Evolutionary conservation across 2,329 filamentous ascomycete species (phyloP).

Genomic region (Alternaria panax): DNA sequence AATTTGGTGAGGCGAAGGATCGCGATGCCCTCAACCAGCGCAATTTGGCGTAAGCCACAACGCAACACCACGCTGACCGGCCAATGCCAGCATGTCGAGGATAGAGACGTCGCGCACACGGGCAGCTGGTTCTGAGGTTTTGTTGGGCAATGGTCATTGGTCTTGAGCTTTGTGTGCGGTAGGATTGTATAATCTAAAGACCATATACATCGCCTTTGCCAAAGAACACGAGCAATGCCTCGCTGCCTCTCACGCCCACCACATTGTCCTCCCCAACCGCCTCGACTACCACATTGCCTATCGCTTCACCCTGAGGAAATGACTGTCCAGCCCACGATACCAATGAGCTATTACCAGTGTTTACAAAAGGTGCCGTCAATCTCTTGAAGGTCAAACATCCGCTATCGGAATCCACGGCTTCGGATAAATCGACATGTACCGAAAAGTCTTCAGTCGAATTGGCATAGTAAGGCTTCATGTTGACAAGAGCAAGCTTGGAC

Average conservation of each 20-base stretch:
- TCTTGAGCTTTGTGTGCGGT: too few species aligned
- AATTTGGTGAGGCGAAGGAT: not conserved
- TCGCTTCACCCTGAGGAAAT: slow-evolving; percentile 12
- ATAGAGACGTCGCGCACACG: too few species aligned
- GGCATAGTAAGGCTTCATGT: slow-evolving; percentile 19
- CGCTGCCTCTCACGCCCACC: slow-evolving; percentile 12
- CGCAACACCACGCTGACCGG: not conserved
- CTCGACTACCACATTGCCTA: slow-evolving; percentile 9
- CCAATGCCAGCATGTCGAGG: not conserved
- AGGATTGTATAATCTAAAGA: not conserved
- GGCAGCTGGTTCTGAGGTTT: too few species aligned
- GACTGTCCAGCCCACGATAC: slow-evolving; percentile 15
- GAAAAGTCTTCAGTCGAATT: slow-evolving; percentile 6
- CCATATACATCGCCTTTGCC: slow-evolving; percentile 10
- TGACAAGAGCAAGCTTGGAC: slow-evolving; percentile 14
- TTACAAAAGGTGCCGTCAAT: slow-evolving; percentile 7
- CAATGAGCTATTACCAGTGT: slow-evolving; percentile 7
- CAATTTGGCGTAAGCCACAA: not conserved
- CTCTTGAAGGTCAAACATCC: not conserved
- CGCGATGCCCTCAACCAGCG: not conserved
- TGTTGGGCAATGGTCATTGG: too few species aligned
- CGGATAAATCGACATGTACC: not conserved
- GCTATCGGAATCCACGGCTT: not conserved
- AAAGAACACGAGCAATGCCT: slow-evolving; percentile 16
- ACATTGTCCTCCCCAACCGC: not conserved